A percentile compares a stretch with the other conserved stretches of the same genome.
Conservation (phyloP, 2,329 filamentous ascomycete genomes). For the Emydomyces testavorans region DNA sequence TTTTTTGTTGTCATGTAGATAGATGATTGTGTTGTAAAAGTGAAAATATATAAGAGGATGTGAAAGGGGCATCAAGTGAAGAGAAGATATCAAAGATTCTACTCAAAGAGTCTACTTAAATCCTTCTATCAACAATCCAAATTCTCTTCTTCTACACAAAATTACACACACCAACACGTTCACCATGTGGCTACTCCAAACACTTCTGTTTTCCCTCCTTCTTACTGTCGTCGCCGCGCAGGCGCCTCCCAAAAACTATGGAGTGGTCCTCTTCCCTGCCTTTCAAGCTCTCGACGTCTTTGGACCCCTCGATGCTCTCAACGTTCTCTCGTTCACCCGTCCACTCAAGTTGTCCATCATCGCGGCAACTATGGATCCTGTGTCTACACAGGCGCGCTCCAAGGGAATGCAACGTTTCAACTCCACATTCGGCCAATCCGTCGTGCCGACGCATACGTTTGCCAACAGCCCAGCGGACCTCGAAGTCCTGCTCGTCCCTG, state of each 20-base stretch:
- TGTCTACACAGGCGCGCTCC: slow-evolving; percentile 14
- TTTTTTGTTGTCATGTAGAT: too few species aligned
- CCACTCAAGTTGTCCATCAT: slow-evolving; percentile 24
- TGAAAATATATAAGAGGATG: too few species aligned
- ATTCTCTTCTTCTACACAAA: too few species aligned
- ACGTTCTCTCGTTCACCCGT: slow-evolving; percentile 20
- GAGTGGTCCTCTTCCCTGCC: slow-evolving; percentile 30
- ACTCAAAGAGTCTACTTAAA: too few species aligned
- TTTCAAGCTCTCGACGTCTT: slow-evolving; percentile 36
- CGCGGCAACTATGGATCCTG: slow-evolving; percentile 24
- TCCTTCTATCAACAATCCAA: too few species aligned
- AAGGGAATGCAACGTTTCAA: neutral
- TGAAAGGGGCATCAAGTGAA: too few species aligned
- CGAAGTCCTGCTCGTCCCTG: slow-evolving; percentile 56
- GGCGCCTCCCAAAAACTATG: slow-evolving; percentile 11
- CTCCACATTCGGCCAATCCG: slow-evolving; percentile 25
- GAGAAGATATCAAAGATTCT: too few species aligned
- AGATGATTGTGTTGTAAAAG: too few species aligned
- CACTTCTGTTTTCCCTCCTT: too few species aligned
- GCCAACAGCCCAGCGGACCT: slow-evolving; percentile 38
- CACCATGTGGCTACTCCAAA: too few species aligned
- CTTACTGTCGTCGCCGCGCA: neutral
- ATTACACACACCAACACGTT: too few species aligned
- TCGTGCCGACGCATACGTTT: slow-evolving; percentile 47
- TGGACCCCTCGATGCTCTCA: slow-evolving; percentile 41